phyloP scores from a whole-genome alignment of 1,284 basidiomycete species.

The Naganishia albida region DNA sequence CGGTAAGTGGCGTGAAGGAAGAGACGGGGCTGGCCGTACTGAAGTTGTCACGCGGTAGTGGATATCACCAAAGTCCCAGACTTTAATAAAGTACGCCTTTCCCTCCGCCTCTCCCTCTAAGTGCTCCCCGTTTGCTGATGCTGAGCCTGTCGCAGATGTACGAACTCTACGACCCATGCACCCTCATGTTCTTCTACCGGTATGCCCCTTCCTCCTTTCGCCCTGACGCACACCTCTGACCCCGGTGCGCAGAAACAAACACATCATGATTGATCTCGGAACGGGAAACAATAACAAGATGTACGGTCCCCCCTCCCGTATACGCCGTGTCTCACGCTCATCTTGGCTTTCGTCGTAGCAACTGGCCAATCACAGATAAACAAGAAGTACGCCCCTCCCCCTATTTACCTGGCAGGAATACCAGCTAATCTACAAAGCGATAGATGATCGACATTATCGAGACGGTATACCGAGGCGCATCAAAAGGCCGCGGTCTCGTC shows the following conservation, averaged over 20 bases:
- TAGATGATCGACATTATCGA: conserved; percentile 97
- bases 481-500: conserved; percentile 96
- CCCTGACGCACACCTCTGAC: not conserved
- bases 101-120: conserved; percentile 35
- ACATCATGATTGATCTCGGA: conserved; percentile 99
- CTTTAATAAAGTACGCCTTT: conserved; percentile 81
- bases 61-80: conserved; percentile 98
- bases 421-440: conserved; percentile 87
- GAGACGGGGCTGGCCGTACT: too few species aligned
- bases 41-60: conserved; percentile 51
- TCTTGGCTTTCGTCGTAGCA: conserved; percentile 59
- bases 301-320: conserved; percentile 57
- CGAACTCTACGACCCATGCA: conserved; percentile 85
- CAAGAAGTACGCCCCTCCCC: conserved; percentile 68
- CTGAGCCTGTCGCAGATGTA: conserved; percentile 47
- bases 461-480: conserved; percentile 95
- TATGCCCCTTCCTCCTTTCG: conserved; percentile 51
- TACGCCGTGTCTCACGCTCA: not conserved
- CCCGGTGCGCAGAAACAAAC: conserved; percentile 79
- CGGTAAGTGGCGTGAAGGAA: conserved; percentile 39
- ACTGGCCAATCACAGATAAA: conserved; percentile 97
- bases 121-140: conserved; percentile 38
- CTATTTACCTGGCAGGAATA: conserved; percentile 61
- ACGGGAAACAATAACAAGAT: conserved; percentile 99
- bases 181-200: conserved; percentile 98